phyloP scores from a whole-genome alignment of 257 asterid genomes.

The Capsicum chinense region DNA sequence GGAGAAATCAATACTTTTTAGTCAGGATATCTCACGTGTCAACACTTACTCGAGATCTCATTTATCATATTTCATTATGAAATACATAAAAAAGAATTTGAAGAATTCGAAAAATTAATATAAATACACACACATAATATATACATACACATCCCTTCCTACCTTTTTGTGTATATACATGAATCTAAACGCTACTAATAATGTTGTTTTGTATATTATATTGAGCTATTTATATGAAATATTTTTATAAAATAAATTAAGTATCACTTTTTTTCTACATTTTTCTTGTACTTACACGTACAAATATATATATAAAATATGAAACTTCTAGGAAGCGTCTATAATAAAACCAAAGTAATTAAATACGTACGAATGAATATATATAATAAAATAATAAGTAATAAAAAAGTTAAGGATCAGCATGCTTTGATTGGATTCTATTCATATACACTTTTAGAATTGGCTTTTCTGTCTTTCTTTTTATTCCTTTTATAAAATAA shows the following conservation, averaged over 20 bases:
- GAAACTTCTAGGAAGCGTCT: constrained; percentile 8
- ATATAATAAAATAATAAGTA: not conserved
- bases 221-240: not conserved
- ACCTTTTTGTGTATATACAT: not conserved
- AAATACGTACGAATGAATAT: not conserved
- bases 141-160: not conserved
- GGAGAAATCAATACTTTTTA: too few relatives aligned
- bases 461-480: not conserved
- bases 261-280: not conserved
- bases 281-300: not conserved
- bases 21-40: too few relatives aligned
- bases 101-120: too few relatives aligned
- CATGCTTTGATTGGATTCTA: not conserved
- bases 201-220: not conserved
- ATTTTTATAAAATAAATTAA: not conserved
- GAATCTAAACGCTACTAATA: constrained; percentile 2
- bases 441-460: not conserved
- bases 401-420: not conserved
- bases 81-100: too few relatives aligned
- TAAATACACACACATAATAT: not conserved
- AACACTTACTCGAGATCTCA: too few relatives aligned
- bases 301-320: not conserved
- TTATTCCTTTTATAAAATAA: not conserved
- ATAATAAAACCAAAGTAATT: not conserved
- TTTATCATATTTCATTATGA: too few relatives aligned